Conservation (phyloP, 371 early-diverging fungal genomes). For the Chytridium lagenaria region DNA sequence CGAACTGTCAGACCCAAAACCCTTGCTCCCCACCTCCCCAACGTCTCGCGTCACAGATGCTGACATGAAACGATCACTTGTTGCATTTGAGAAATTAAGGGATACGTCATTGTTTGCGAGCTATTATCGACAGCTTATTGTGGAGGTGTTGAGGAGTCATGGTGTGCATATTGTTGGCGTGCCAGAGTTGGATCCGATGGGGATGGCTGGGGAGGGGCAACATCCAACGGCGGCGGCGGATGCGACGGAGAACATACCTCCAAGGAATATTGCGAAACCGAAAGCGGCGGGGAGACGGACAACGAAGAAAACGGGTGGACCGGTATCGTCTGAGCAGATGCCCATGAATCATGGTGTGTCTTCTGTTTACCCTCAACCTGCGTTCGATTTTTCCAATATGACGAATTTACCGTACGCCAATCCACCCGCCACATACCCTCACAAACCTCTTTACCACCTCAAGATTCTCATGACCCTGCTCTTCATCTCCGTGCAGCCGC, state of each 20-base stretch:
- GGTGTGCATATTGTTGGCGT: constrained; percentile 26
- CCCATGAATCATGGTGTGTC: no score
- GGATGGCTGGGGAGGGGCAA: constrained; percentile 1
- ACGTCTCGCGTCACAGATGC: neutral
- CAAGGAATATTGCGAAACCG: neutral
- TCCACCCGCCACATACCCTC: no score
- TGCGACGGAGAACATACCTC: neutral
- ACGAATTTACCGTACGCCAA: no score
- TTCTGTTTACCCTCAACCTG: no score
- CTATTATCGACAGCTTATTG: constrained; percentile 47
- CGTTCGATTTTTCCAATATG: no score
- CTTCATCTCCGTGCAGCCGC: constrained; percentile 10
- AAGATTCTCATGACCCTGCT: neutral
- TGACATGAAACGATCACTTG: constrained; percentile 37
- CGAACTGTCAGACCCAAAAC: neutral
- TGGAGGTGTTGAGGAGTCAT: constrained; percentile 39
- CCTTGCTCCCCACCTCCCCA: constrained; percentile 23
- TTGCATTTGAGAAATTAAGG: constrained; percentile 43
- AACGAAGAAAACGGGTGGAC: no score
- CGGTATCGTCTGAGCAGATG: no score
- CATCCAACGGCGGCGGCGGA: neutral
- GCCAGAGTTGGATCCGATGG: constrained; percentile 11
- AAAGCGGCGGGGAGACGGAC: neutral
- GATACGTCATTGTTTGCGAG: constrained; percentile 43
- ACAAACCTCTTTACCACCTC: no score